Evolutionary conservation across 129 eudicot species (phyloP).

Genomic region (Saussurea involucrata): DNA sequence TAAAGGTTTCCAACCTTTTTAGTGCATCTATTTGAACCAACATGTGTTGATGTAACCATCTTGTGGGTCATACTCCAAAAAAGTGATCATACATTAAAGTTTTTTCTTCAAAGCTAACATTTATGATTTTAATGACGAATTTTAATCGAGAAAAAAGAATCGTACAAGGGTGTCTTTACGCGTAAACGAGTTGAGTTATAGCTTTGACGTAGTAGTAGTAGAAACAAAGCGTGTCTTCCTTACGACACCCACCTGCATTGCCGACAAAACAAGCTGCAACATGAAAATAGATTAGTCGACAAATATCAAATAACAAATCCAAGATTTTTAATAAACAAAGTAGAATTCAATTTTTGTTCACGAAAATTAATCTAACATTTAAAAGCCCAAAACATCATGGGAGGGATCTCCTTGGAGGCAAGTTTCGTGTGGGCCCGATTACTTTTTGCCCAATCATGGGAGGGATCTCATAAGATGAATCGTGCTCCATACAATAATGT

Average conservation of each 20-base stretch:
- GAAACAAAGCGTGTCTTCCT: slow-evolving; percentile 41
- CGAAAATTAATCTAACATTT: too few relatives aligned
- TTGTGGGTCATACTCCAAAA: neutral
- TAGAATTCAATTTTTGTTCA: neutral
- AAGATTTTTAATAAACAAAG: neutral
- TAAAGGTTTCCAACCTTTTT: too few relatives aligned
- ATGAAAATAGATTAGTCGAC: slow-evolving; percentile 13
- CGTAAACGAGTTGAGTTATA: slow-evolving; percentile 23
- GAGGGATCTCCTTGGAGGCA: too few relatives aligned
- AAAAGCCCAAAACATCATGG: neutral
- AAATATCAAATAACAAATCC: neutral
- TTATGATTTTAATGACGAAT: neutral
- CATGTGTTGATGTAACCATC: neutral
- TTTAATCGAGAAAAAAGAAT: neutral
- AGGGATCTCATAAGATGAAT: too few relatives aligned
- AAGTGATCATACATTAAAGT: neutral
- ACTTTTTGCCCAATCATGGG: neutral
- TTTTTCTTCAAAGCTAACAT: neutral
- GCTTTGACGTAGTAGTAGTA: slow-evolving; percentile 39
- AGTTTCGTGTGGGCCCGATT: too few relatives aligned
- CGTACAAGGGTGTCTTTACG: neutral
- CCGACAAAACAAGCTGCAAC: slow-evolving; percentile 72
- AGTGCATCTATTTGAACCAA: too few relatives aligned
- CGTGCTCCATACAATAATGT: too few relatives aligned
- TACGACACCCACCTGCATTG: slow-evolving; percentile 81